Evolutionary conservation across 257 asterid species (phyloP), one percentile per base, ranked within the genome.

Genomic region (Capsicum rhomboideum): DNA sequence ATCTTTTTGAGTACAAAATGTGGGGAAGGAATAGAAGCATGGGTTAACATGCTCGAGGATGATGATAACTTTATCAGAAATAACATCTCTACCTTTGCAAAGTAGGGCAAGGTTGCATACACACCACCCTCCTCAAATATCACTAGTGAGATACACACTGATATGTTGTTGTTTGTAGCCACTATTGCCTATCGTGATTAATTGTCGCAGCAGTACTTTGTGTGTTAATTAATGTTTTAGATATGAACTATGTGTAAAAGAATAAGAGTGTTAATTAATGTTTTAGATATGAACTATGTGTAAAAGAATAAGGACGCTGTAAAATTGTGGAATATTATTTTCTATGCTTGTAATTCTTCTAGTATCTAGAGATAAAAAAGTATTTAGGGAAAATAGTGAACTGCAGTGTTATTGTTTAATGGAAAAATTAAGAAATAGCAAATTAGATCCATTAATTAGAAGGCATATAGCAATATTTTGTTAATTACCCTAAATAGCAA

Each of bases 21-120:
- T 63, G 94, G 93, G 44, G 89, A 91, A 14, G 94, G 91, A 34
- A 87, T 90, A 6, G 94, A 90, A 59, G 93, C 89, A 26, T 89
- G 90, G 91, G 71, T 88, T 23, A 90, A 86, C 86, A 58, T 88
- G 84, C 87, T 50, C 13, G 82, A 83, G 23, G 89, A 88, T 18
- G 72, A 86, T 84, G 79, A 64, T 10, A 8, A 54, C 61, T 18
- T 54, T 6, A 54, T 50, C 18, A 6, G 54, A 50, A 12, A 50
- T 11, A 50, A 14, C 12, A 4, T 50, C 6, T 50, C 17, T 12
- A 12, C 6, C 17, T 11, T 50, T 4, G 6, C 17, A 50, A 50
- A 50, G 54, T 50, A 50, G 54, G 17, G 54, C 17, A 50, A 12
- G 8, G 44, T 40, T 40, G 7, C 0, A 7, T 40, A 40, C 1